phyloP scores from a whole-genome alignment of 1,284 basidiomycete genomes.

The Ceratobasidium theobromae region DNA sequence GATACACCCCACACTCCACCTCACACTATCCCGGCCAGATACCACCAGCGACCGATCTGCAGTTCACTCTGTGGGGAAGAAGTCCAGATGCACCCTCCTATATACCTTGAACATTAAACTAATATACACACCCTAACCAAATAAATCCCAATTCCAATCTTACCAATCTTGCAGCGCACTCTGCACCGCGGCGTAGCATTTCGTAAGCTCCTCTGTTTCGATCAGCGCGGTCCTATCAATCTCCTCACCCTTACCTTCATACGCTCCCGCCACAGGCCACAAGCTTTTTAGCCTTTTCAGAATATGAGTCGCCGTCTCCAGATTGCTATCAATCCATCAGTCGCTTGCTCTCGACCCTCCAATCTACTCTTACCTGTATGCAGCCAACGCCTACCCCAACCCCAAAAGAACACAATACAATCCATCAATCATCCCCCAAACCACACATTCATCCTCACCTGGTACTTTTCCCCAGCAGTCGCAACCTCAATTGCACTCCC shows the following conservation, averaged over 20 bases:
- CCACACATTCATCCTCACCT: not conserved
- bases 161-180: constrained; percentile 31
- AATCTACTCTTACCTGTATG: constrained; percentile 14
- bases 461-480: constrained; percentile 29
- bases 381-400: constrained; percentile 21
- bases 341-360: not conserved
- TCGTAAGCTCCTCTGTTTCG: constrained; percentile 30
- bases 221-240: not conserved
- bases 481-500: constrained; percentile 33
- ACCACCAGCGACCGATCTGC: not conserved
- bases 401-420: not conserved
- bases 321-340: constrained; percentile 30
- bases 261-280: constrained; percentile 33
- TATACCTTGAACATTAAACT: too few relatives aligned
- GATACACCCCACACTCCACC: not conserved
- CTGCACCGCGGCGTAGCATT: constrained; percentile 33
- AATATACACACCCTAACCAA: too few relatives aligned
- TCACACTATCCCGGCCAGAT: not conserved
- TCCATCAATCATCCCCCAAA: not conserved
- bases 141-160: too few relatives aligned
- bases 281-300: constrained; percentile 30
- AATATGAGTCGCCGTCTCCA: constrained; percentile 31
- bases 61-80: too few relatives aligned
- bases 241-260: constrained; percentile 8
- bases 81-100: too few relatives aligned